A percentile compares a stretch with the other conserved stretches of the same genome.
phyloP scores from a whole-genome alignment of 768 basidiomycete genomes.

The Hypholoma fasciculare region DNA sequence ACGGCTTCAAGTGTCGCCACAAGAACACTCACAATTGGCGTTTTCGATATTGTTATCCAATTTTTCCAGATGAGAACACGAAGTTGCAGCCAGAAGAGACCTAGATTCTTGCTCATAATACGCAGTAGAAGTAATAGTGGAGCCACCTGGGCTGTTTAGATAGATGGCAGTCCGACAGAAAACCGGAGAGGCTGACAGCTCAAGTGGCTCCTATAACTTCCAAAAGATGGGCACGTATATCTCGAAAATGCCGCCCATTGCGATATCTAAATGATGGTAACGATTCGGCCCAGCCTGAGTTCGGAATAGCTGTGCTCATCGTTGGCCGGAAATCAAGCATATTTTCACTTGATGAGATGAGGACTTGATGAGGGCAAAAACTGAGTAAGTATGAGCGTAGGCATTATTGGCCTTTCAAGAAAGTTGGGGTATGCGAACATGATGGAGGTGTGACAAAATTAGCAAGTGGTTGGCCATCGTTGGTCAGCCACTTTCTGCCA shows the following conservation, averaged over 20 bases:
- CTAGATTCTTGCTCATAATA: background rate
- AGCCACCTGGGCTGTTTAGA: conserved; percentile 5
- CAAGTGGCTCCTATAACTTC: background rate
- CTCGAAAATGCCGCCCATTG: background rate
- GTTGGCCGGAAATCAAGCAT: no score
- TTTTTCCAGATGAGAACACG: conserved; percentile 5
- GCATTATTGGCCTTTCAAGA: no score
- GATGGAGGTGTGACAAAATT: no score
- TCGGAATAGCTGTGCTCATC: no score
- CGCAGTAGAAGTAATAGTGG: background rate
- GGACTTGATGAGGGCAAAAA: no score
- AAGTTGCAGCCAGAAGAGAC: conserved; percentile 4
- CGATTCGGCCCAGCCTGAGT: background rate
- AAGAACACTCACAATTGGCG: conserved; percentile 1
- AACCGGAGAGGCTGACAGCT: background rate
- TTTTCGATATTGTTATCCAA: conserved; percentile 4
- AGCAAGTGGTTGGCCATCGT: no score
- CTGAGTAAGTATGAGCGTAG: no score
- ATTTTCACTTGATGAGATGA: no score
- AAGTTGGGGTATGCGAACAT: no score
- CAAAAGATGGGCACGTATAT: background rate
- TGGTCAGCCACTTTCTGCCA: no score
- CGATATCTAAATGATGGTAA: background rate
- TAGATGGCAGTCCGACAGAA: background rate
- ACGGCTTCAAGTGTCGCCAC: background rate